These are phyloP conservation scores for Pythium scleroteichum DNA, from an alignment of 352 stramenopile species.

Conservation along the genomic window DNA sequence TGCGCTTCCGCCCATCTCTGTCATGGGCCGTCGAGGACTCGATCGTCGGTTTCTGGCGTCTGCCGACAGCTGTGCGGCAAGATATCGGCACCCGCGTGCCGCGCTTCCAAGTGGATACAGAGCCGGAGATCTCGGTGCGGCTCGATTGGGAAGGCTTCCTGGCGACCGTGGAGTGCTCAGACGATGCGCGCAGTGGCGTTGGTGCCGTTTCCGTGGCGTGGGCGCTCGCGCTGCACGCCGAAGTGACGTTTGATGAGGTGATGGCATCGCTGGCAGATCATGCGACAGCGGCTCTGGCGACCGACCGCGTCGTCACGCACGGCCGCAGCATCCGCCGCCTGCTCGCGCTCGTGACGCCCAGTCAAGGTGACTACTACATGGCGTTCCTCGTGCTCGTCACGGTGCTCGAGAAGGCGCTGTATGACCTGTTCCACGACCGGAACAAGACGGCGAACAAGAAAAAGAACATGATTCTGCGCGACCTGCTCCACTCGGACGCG, in stretches of 20 bases:
- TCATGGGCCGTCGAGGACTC: conserved; percentile 42
- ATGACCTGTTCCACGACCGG: conserved; percentile 44
- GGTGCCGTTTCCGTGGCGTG: conserved; percentile 14
- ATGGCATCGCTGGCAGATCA: conserved; percentile 3
- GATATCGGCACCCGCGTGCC: conserved; percentile 25
- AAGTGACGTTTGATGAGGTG: conserved; percentile 26
- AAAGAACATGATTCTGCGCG: conserved; percentile 72
- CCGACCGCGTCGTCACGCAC: conserved; percentile 34
- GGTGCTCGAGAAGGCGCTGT: conserved; percentile 61
- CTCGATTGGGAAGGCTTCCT: conserved; percentile 26
- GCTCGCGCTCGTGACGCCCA: conserved; percentile 22
- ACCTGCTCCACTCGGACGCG: conserved; percentile 51
- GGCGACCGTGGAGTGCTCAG: conserved; percentile 13
- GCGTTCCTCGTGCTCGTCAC: conserved; percentile 56
- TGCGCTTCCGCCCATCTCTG: conserved; percentile 39
- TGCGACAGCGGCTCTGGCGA: conserved; percentile 3
- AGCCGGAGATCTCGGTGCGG: conserved; percentile 1
- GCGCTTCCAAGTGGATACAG: conserved; percentile 17
- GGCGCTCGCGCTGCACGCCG: conserved; percentile 41
- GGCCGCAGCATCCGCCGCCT: conserved; percentile 29
- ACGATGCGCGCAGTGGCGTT: not conserved
- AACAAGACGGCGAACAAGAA: conserved; percentile 23
- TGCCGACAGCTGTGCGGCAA: conserved; percentile 19
- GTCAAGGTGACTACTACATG: conserved; percentile 54
- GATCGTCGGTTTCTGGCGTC: conserved; percentile 56